These are phyloP conservation scores for Pichia deserticola DNA, from an alignment of 805 yeast species.

Conservation along the genomic window DNA sequence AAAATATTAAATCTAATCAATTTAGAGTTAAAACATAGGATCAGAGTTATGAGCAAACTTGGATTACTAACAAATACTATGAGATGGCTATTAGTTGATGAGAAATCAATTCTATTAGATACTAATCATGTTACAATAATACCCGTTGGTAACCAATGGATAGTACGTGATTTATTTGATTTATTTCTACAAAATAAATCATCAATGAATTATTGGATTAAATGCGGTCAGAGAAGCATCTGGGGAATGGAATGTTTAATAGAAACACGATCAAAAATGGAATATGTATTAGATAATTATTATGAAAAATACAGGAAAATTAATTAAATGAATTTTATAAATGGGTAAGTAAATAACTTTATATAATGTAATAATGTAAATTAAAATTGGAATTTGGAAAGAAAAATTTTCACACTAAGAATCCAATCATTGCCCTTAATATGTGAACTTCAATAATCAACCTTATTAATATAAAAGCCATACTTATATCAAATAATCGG, in stretches of 20 bases:
- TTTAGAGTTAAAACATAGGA: conserved; percentile 77
- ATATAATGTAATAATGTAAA: neutral
- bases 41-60: conserved; percentile 69
- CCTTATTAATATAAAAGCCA: too few relatives aligned
- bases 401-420: too few relatives aligned
- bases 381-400: neutral
- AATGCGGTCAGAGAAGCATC: conserved; percentile 84
- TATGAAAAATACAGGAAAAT: conserved; percentile 33
- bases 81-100: conserved; percentile 78
- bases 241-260: conserved; percentile 87
- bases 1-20: conserved; percentile 47
- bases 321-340: neutral
- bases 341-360: neutral
- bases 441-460: too few relatives aligned
- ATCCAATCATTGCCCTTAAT: too few relatives aligned
- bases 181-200: conserved; percentile 71
- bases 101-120: conserved; percentile 70
- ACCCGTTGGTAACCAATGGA: conserved; percentile 63
- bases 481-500: too few relatives aligned
- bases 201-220: conserved; percentile 75
- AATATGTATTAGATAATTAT: conserved; percentile 76
- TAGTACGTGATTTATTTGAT: conserved; percentile 63
- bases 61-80: conserved; percentile 66
- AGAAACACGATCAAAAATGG: conserved; percentile 85
- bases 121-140: conserved; percentile 81